Evolutionary conservation across 345 rosid genomes (phyloP), one percentile per base, ranked within the genome.

Genomic region (Melaleuca quinquenervia): DNA sequence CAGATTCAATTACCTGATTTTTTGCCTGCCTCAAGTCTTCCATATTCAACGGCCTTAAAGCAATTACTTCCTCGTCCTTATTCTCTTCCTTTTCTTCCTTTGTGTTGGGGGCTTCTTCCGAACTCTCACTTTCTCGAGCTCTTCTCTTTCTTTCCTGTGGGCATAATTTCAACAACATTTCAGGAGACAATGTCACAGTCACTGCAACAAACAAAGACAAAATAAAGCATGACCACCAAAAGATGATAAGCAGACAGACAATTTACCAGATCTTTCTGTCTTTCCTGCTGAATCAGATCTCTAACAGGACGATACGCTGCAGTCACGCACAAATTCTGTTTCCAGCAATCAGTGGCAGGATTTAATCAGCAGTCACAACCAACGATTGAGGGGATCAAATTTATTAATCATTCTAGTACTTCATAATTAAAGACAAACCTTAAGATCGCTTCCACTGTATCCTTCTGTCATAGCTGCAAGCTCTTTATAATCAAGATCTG

Each of bases 231-330:
- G 52, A 20, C 18, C 78, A 20, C 11, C 14, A 48, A 82, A 83
- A 55, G 82, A 20, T 18, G 3, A 52, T 56, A 13, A 52, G 12
- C 76, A 6, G 48, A 9, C 12, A 62, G 10, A 16, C 48, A 76
- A 85, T 85, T 89, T 87, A 96, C 99, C 96, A 87, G 89, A 60
- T 93, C 96, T 90, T 94, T 98, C 92, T 88, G 83, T 89, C 93
- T 90, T 88, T 98, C 99, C 85, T 95, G 93, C 90, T 96, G 92
- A 86, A 98, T 89, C 84, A 96, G 90, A 90, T 98, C 99, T 84
- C 99, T 92, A 48, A 98, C 98, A 20, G 99, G 99, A 89, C 96
- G 91, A 91, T 98, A 96, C 6, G 99, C 99, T n/a, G 99, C 99
- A 50, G 99, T 94, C 50, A 93, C 90, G 44, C 99, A 98, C 86